A percentile compares a stretch with the other conserved stretches of the same genome.
phyloP scores from a whole-genome alignment of 1,139 yeast species.

The Pichia sp. region DNA sequence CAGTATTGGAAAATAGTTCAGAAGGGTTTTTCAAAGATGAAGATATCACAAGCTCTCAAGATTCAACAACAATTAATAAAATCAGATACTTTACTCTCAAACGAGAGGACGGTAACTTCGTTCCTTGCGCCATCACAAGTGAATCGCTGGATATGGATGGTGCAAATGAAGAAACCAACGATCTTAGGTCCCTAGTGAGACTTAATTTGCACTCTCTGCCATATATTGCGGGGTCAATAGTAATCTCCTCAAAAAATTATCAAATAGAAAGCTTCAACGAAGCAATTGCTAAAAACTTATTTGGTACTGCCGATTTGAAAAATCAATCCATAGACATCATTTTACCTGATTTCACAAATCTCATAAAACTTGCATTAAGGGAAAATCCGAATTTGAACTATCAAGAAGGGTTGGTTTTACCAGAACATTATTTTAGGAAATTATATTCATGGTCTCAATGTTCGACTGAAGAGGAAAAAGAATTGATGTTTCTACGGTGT shows the following conservation, averaged over 20 bases:
- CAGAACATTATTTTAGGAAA: conserved; percentile 84
- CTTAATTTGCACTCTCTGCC: conserved; percentile 72
- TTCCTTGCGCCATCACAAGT: conserved; percentile 71
- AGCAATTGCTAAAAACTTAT: conserved; percentile 71
- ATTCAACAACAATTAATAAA: conserved; percentile 44
- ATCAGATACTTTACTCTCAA: conserved; percentile 61
- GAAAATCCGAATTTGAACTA: conserved; percentile 39
- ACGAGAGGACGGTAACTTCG: conserved; percentile 36
- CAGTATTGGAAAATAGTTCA: conserved; percentile 15
- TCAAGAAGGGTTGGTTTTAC: conserved; percentile 59
- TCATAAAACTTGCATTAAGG: conserved; percentile 46
- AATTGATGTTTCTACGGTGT: conserved; percentile 52
- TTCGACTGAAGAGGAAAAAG: conserved; percentile 30
- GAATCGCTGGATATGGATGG: conserved; percentile 37
- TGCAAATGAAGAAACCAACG: conserved; percentile 37
- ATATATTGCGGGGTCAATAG: conserved; percentile 81
- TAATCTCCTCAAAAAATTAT: conserved; percentile 49
- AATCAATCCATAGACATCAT: conserved; percentile 51
- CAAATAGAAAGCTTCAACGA: conserved; percentile 64
- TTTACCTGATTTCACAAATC: conserved; percentile 60
- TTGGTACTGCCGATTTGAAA: conserved; percentile 60
- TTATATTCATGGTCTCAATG: conserved; percentile 33
- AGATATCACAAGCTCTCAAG: conserved; percentile 33
- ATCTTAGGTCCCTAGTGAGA: conserved; percentile 35
- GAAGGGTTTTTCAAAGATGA: conserved; percentile 13